A percentile compares a stretch with the other conserved stretches of the same genome.
Conservation (phyloP, 192 early-diverging fungal genomes). For the Linnemannia elongata region DNA sequence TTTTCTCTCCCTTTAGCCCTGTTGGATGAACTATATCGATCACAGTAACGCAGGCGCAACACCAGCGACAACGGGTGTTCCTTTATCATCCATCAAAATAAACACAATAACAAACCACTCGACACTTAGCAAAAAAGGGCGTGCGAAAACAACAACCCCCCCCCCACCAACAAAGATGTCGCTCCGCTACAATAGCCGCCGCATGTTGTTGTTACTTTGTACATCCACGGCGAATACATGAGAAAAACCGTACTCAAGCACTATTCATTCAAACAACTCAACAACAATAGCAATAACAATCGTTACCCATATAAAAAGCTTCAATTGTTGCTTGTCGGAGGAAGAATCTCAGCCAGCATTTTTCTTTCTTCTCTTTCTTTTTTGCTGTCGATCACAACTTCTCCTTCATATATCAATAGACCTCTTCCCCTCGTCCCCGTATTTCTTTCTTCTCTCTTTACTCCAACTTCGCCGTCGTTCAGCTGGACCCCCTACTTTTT, state of each 20-base stretch:
- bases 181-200: background rate
- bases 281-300: background rate
- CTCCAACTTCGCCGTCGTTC: background rate
- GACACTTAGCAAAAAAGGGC: constrained; percentile 14
- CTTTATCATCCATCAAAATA: background rate
- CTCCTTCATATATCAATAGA: background rate
- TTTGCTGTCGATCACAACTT: background rate
- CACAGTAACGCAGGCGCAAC: background rate
- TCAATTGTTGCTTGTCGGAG: constrained; percentile 5
- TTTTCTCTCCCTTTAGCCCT: no score
- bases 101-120: constrained; percentile 15
- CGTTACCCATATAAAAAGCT: background rate
- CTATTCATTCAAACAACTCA: background rate
- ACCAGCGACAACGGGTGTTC: background rate
- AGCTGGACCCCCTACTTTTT: background rate
- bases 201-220: background rate
- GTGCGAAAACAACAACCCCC: constrained; percentile 22
- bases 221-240: background rate
- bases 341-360: background rate
- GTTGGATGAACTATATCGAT: no score
- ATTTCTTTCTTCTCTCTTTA: background rate
- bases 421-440: background rate
- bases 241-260: background rate
- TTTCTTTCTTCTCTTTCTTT: background rate
- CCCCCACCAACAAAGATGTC: background rate